Evolutionary conservation across 2,329 filamentous ascomycete species (phyloP), one percentile per base, ranked within the genome.

Genomic region (Metarhizium humberi): DNA sequence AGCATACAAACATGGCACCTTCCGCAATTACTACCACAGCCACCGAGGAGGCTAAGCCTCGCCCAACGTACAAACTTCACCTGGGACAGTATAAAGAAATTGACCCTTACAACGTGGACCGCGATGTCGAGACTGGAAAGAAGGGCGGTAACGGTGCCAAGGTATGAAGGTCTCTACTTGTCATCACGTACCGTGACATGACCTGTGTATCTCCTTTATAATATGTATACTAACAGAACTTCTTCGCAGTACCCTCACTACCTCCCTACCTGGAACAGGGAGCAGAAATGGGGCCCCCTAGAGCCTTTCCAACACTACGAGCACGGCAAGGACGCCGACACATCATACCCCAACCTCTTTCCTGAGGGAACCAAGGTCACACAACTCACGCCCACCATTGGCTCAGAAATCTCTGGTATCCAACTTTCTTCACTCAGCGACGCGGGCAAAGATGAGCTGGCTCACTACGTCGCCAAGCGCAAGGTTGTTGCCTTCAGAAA

Each of bases 401-500:
- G 88, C 55, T 82, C 85, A 16, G 87, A 91, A 65, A 75, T 92
- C 36, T 75, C 73, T 4, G 87, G 86, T 42, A 73, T 92, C 34
- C 88, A 92, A 69, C 73, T 92, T 34, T 88, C 82, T 71, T 77
- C 79, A 58, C 77, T 92, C 13, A 82, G 74, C 53, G 71, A 83
- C 47, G 82, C 84, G 16, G 87, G 84, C 54, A 90, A 90, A 66
- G 85, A 92, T 63, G 85, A 92, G 67, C 77, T 92, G 5, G 88
- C 89, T 1, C 80, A 86, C 25, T 84, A 87, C 59, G 86, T 91
- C 11, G 85, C 88, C 11, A 79, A 90, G 71, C 82, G 87, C 65
- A 91, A 90, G 66, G 87, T 92, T 6, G 87, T 90, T 16, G 83
- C 85, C 36, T 92, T 92, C 77, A 82, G 87, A 29, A 78, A 84